phyloP scores from a whole-genome alignment of 139 green algal species.

The Chlamydomonas eustigma region DNA sequence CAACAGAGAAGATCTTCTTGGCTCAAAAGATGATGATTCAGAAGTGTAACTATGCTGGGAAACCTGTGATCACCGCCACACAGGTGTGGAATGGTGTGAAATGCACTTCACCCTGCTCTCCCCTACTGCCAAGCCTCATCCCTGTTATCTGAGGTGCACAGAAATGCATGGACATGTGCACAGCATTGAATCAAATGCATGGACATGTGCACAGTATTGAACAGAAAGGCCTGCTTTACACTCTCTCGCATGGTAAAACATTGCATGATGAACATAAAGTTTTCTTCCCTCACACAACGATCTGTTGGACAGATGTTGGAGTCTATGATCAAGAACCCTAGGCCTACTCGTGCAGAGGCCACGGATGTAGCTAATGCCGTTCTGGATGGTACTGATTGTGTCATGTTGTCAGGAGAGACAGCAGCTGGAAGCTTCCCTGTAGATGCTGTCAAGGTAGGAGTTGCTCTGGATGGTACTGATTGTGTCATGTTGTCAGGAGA shows the following conservation, averaged over 20 bases:
- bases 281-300: constrained; percentile 7
- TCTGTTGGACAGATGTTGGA: constrained; percentile 75
- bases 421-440: constrained; percentile 87
- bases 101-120: constrained; percentile 4
- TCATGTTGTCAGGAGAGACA: constrained; percentile 97
- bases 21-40: constrained; percentile 99
- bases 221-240: no score
- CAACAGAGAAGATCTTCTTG: constrained; percentile 99
- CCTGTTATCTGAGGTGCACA: no score
- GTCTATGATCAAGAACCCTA: constrained; percentile 92
- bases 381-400: constrained; percentile 92
- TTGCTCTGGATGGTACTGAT: background rate
- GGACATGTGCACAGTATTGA: no score
- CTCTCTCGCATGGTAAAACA: no score
- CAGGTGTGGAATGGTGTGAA: constrained; percentile 16
- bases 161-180: no score
- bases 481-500: constrained; percentile 6
- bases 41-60: constrained; percentile 89
- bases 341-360: constrained; percentile 88
- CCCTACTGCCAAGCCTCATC: no score
- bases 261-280: no score
- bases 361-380: constrained; percentile 97
- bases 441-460: constrained; percentile 70
- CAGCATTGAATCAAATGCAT: no score
- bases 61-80: constrained; percentile 93